Percentiles rank a stretch among this genome's conserved stretches.
phyloP scores from a whole-genome alignment of 2,329 filamentous ascomycete species.

The Colletotrichum karsti region DNA sequence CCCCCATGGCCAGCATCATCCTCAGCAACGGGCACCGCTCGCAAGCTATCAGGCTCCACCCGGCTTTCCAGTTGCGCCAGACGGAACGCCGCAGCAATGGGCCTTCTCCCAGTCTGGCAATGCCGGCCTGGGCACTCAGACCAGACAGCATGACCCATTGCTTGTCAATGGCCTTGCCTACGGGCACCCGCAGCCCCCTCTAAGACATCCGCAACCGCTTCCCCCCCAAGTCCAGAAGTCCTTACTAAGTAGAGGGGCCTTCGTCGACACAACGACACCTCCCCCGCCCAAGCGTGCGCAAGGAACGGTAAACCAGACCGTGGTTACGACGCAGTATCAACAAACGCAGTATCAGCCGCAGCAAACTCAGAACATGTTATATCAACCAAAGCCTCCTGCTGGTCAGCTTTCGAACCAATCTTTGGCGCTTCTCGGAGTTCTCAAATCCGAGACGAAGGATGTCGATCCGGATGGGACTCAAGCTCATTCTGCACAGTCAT shows the following conservation, averaged over 20 bases:
- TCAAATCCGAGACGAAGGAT: constrained; percentile 41
- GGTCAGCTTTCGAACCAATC: constrained; percentile 41
- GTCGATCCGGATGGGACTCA: background rate
- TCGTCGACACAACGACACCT: constrained; percentile 27
- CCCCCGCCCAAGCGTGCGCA: constrained; percentile 23
- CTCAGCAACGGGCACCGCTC: constrained; percentile 15
- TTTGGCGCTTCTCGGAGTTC: constrained; percentile 47
- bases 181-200: constrained; percentile 25
- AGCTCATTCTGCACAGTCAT: background rate
- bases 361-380: constrained; percentile 27
- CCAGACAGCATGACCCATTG: background rate
- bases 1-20: constrained; percentile 60
- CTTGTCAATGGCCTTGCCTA: background rate
- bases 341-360: constrained; percentile 1
- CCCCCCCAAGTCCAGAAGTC: constrained; percentile 62
- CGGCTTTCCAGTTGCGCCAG: constrained; percentile 35
- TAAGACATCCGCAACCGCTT: constrained; percentile 55
- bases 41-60: constrained; percentile 38
- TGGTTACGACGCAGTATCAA: constrained; percentile 3
- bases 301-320: constrained; percentile 6
- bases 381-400: constrained; percentile 27
- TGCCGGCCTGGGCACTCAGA: background rate
- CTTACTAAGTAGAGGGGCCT: constrained; percentile 11
- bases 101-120: constrained; percentile 3
- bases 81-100: constrained; percentile 20